Evolutionary conservation across 805 yeast species (phyloP).

Genomic region (Cyberlindnera euphorbiae): DNA sequence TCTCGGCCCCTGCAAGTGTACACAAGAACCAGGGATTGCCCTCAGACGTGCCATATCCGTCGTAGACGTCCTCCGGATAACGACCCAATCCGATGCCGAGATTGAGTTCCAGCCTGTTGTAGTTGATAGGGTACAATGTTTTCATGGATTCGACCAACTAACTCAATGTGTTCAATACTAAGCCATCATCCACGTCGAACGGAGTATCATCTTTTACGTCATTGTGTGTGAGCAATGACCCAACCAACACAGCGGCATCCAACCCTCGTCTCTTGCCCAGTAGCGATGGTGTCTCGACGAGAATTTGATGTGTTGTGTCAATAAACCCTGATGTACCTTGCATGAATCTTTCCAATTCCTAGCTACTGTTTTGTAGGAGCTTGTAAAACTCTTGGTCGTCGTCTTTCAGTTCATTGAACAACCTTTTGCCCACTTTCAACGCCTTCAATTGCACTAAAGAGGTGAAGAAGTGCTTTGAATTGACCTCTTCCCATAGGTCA

Average conservation of each 20-base stretch:
- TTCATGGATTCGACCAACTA: conserved; percentile 66
- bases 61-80: conserved; percentile 88
- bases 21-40: conserved; percentile 95
- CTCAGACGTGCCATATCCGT: conserved; percentile 64
- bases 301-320: too few species aligned
- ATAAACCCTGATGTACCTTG: too few species aligned
- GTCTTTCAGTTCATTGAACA: conserved; percentile 32
- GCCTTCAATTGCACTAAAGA: conserved; percentile 70
- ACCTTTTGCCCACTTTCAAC: conserved; percentile 47
- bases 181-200: conserved; percentile 53
- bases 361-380: too few species aligned
- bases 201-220: conserved; percentile 52
- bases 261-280: conserved; percentile 58
- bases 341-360: too few species aligned
- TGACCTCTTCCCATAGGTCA: conserved; percentile 91
- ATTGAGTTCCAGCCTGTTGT: conserved; percentile 35
- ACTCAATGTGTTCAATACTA: conserved; percentile 58
- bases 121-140: conserved; percentile 73
- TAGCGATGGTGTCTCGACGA: conserved; percentile 63
- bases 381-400: conserved; percentile 24
- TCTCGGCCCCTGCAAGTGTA: conserved; percentile 64
- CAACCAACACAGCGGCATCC: conserved; percentile 66
- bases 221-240: conserved; percentile 36
- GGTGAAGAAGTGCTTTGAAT: conserved; percentile 76
- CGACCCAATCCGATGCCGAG: conserved; percentile 72